phyloP scores from a whole-genome alignment of 139 green algal species.

The Zygnema cylindricum region DNA sequence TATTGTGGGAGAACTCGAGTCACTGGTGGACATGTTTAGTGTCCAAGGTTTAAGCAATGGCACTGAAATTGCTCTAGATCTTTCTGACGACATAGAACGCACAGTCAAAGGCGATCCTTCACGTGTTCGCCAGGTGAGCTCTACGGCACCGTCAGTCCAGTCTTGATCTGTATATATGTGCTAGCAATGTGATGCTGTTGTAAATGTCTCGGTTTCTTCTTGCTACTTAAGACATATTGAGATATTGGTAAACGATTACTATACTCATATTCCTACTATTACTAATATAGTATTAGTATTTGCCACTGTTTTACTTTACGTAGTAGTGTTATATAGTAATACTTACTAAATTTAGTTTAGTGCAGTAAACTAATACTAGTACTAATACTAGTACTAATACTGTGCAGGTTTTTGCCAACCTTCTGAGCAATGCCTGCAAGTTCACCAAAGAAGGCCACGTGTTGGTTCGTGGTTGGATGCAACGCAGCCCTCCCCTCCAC shows the following conservation, averaged over 20 bases:
- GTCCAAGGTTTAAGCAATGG: conserved; percentile 53
- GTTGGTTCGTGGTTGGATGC: conserved; percentile 50
- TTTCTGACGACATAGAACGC: conserved; percentile 41
- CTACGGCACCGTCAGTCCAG: not conserved
- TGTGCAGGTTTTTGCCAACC: conserved; percentile 55
- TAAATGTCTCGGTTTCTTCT: too few relatives aligned
- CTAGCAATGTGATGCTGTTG: not conserved
- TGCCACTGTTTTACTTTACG: too few relatives aligned
- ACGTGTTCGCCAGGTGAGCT: conserved; percentile 23
- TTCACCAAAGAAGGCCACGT: conserved; percentile 56
- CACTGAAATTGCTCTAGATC: conserved; percentile 45
- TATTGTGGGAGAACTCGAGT: conserved; percentile 51
- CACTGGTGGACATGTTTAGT: conserved; percentile 56
- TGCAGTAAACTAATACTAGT: too few relatives aligned
- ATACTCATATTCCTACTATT: too few relatives aligned
- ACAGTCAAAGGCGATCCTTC: conserved; percentile 41
- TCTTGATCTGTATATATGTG: not conserved
- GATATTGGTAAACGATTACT: too few relatives aligned
- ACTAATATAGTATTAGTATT: too few relatives aligned
- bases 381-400: too few relatives aligned
- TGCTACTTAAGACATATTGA: too few relatives aligned
- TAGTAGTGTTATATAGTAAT: too few relatives aligned
- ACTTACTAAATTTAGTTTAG: too few relatives aligned
- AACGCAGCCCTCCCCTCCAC: conserved; percentile 37
- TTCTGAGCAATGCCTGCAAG: conserved; percentile 59